These are phyloP conservation scores for Houttuynia cordata DNA, from an alignment of 164 flowering plant species.

Conservation along the genomic window DNA sequence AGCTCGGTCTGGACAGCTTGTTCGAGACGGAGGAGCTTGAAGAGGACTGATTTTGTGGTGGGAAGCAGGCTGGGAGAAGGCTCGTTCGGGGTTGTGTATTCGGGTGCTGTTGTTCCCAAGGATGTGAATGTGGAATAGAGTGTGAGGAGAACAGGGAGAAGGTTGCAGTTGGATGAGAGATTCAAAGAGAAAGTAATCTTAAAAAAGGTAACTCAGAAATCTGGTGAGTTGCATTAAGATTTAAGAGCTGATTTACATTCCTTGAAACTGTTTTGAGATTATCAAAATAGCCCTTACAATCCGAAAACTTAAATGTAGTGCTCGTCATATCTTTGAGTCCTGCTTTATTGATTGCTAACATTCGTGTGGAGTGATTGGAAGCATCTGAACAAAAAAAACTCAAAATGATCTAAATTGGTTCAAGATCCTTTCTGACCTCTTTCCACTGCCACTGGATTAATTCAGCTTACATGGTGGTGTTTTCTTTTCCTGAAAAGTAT, in stretches of 20 bases:
- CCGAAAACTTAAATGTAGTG: too few species aligned
- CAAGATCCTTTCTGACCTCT: neutral
- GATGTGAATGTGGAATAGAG: conserved; percentile 33
- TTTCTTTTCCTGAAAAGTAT: conserved; percentile 1
- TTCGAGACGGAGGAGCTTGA: conserved; percentile 55
- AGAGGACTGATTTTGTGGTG: conserved; percentile 61
- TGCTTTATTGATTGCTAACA: too few species aligned
- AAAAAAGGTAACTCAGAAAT: conserved; percentile 35
- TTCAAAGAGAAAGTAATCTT: conserved; percentile 82
- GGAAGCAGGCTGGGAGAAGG: conserved; percentile 82
- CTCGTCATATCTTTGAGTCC: too few species aligned
- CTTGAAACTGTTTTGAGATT: too few species aligned
- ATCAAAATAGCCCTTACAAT: too few species aligned
- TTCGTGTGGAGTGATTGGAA: too few species aligned
- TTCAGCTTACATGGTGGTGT: neutral
- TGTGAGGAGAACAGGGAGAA: conserved; percentile 28
- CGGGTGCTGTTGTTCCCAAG: conserved; percentile 74
- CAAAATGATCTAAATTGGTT: too few species aligned
- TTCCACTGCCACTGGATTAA: neutral
- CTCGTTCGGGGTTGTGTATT: conserved; percentile 82
- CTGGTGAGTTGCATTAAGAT: too few species aligned
- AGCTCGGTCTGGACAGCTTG: conserved; percentile 52
- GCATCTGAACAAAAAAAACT: too few species aligned
- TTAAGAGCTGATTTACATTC: too few species aligned
- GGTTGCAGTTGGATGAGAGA: conserved; percentile 29